Evolutionary conservation across 805 yeast species (phyloP).

Genomic region (Candida glaebosa): DNA sequence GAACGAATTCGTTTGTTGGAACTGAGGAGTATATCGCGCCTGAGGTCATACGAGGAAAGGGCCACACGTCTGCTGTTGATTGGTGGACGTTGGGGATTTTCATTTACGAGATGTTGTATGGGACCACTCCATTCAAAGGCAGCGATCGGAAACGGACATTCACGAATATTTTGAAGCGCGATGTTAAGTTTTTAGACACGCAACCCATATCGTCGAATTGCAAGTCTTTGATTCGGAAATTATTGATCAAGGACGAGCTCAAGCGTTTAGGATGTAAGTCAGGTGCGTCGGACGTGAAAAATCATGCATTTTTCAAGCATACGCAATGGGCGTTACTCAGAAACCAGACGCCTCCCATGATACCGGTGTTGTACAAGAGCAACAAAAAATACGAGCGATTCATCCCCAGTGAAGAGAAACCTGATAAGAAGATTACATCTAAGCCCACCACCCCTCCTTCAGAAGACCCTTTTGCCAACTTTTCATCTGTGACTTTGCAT

Average conservation of each 20-base stretch:
- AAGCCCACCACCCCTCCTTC: constrained; percentile 19
- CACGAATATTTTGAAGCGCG: constrained; percentile 79
- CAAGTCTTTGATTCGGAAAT: constrained; percentile 72
- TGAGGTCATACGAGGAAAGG: constrained; percentile 94
- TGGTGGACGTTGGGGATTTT: constrained; percentile 99
- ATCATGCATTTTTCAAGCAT: constrained; percentile 85
- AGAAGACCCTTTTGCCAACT: constrained; percentile 77
- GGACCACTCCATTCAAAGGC: constrained; percentile 96
- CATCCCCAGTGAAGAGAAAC: constrained; percentile 17
- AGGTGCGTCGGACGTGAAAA: constrained; percentile 94
- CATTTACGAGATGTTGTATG: constrained; percentile 90
- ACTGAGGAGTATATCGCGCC: constrained; percentile 99
- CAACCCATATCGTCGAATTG: constrained; percentile 70
- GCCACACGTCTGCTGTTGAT: constrained; percentile 97
- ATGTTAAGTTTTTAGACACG: constrained; percentile 72
- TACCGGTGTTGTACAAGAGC: constrained; percentile 64
- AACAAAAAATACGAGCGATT: constrained; percentile 19
- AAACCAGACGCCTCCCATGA: constrained; percentile 92
- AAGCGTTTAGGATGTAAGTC: constrained; percentile 86
- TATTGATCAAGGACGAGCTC: constrained; percentile 82
- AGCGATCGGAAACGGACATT: constrained; percentile 84
- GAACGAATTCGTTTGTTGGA: constrained; percentile 98
- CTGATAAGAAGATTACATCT: constrained; percentile 13
- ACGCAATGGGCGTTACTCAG: constrained; percentile 94
- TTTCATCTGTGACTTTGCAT: constrained; percentile 81